Evolutionary conservation across 306 rosid species (phyloP).

Genomic region (Myrica gale): DNA sequence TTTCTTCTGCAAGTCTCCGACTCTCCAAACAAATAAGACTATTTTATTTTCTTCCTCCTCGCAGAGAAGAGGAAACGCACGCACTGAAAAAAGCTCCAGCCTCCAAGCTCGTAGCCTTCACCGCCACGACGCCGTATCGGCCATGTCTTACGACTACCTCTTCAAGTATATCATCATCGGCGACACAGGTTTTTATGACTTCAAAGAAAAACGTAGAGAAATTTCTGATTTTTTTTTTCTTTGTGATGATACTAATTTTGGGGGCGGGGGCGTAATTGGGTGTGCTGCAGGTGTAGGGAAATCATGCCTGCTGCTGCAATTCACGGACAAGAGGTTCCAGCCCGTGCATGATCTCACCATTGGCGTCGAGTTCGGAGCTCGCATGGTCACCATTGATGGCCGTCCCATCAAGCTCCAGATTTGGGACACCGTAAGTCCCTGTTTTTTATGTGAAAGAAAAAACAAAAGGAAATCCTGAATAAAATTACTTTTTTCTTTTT

Average conservation of each 20-base stretch:
- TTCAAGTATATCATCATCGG: conserved; percentile 99
- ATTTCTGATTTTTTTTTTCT: neutral
- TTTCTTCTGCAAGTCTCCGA: neutral
- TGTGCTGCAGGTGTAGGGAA: conserved; percentile 78
- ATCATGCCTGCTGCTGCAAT: conserved; percentile 87
- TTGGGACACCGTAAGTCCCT: conserved; percentile 84
- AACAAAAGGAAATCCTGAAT: neutral
- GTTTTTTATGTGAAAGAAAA: neutral
- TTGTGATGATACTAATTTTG: neutral
- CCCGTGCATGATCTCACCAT: conserved; percentile 98
- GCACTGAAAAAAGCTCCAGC: neutral
- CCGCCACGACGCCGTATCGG: conserved; percentile 27
- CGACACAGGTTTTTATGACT: conserved; percentile 62
- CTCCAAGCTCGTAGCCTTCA: neutral
- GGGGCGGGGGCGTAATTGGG: conserved; percentile 22
- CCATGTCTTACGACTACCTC: conserved; percentile 92
- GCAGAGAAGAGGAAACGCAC: neutral
- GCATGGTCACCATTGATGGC: conserved; percentile 81
- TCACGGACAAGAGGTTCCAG: conserved; percentile 95
- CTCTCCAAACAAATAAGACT: neutral
- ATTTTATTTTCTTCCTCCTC: neutral
- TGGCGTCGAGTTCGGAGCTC: conserved; percentile 97
- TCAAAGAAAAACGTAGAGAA: no score
- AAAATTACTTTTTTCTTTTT: neutral
- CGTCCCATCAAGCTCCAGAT: conserved; percentile 95